Evolutionary conservation across 108 stramenopile species (phyloP), one percentile per base, ranked within the genome.

Genomic region (Schizochytrium sp.): DNA sequence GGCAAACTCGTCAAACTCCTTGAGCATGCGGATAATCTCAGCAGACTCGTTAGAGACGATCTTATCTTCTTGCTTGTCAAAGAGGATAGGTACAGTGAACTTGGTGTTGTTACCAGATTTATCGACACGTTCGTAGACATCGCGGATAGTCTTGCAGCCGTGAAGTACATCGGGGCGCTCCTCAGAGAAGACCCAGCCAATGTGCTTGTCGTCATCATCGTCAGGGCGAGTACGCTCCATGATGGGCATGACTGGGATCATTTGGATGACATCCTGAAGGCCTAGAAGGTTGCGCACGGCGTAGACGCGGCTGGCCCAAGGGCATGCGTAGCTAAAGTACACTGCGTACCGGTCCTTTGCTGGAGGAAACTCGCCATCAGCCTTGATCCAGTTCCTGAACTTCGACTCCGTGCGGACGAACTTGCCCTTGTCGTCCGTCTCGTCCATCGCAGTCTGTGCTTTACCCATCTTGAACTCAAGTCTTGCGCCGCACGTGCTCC

Each of bases 21-120:
- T 98, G 72, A 99, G 90, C 97, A 99, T 99, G 87, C 96, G 93
- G 8, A 97, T 94, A 91, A 99, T 99, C 58, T 99, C 98, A 38
- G 97, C 93, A 0, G 96, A 97, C 93, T 99, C 99, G 89, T 98
- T 98, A 93, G 95, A 97, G 55, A 99, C 99, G 89, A 99, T 98
- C 4, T 95, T 97, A 40, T 95, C 91, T 4, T 92, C 89, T 92
- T 97, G 96, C 90, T 96, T 97, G 93, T 99, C 99, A 92, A 95
- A 98, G 46, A 99, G 93, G 0, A 99, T 92, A 3, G 99, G 99
- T 56, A 98, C 97, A 8, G 97, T 94, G 93, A 96, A 98, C 93
- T 99, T 97, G 47, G 56, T 61, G 40, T 46, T 50, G 19, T 90
- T 55, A 55, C 92, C 94, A 5, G 92, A 94, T 87, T 96, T 96